These are phyloP conservation scores for Solanum hybrid DNA, from an alignment of 305 asterid genomes.

Conservation along the genomic window DNA sequence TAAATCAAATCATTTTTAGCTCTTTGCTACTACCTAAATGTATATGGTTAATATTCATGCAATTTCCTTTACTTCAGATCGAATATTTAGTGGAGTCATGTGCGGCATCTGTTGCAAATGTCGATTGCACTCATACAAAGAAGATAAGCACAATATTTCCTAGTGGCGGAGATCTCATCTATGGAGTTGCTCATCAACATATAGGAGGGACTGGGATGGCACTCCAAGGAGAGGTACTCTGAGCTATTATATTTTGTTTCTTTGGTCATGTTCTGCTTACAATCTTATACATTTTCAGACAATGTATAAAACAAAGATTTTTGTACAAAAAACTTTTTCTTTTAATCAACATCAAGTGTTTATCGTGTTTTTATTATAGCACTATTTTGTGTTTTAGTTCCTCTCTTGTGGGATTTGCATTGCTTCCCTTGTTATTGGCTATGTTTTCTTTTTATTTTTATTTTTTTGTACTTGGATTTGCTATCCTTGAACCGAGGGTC, in stretches of 20 bases:
- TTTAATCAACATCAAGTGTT: not conserved
- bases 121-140: conserved; percentile 16
- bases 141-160: conserved; percentile 35
- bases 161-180: conserved; percentile 55
- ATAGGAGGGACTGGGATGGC: conserved; percentile 59
- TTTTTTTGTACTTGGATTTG: no score
- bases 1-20: not conserved
- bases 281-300: not conserved
- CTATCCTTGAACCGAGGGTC: no score
- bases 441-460: no score
- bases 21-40: not conserved
- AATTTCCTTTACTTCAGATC: conserved; percentile 28
- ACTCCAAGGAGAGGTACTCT: conserved; percentile 53
- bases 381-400: no score
- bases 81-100: conserved; percentile 54
- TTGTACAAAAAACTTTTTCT: not conserved
- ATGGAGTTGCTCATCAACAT: conserved; percentile 67
- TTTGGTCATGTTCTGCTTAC: not conserved
- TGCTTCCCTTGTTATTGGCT: no score
- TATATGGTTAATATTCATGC: not conserved
- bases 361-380: no score
- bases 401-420: no score
- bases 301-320: not conserved
- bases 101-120: conserved; percentile 13
- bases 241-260: not conserved